Evolutionary conservation across 1,284 basidiomycete genomes (phyloP).

Genomic region (Puccinia novopanici): DNA sequence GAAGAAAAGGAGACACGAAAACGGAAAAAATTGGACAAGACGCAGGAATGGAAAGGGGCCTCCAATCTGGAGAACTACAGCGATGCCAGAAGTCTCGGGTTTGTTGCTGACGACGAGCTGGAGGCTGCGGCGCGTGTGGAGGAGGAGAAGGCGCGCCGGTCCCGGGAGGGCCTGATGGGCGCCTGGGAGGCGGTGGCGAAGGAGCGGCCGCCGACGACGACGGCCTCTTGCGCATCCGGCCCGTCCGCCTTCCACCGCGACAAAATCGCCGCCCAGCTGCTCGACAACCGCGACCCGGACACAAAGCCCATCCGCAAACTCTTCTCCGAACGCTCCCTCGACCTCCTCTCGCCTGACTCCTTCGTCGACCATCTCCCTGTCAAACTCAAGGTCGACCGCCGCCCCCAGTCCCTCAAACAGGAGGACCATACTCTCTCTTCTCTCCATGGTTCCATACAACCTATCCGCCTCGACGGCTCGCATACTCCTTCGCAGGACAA

Average conservation of each 20-base stretch:
- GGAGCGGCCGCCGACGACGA: neutral
- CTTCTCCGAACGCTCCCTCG: conserved; percentile 27
- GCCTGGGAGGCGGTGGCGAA: conserved; percentile 74
- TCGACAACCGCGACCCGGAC: conserved; percentile 9
- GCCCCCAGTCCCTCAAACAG: neutral
- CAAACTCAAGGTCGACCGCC: conserved; percentile 38
- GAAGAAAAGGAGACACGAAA: conserved; percentile 58
- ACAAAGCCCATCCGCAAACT: conserved; percentile 23
- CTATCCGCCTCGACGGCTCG: conserved; percentile 26
- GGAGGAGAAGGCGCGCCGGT: conserved; percentile 65
- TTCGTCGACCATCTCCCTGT: conserved; percentile 7
- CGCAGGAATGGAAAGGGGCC: conserved; percentile 63
- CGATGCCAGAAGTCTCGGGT: conserved; percentile 78
- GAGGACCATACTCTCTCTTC: neutral
- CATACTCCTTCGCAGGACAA: neutral
- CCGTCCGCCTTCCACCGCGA: neutral
- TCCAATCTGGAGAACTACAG: conserved; percentile 82
- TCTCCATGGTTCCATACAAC: conserved; percentile 17
- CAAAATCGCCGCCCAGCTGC: conserved; percentile 12
- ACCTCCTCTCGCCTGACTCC: neutral
- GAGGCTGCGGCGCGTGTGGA: conserved; percentile 59
- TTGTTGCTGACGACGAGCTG: conserved; percentile 69
- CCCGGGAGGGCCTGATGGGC: conserved; percentile 73
- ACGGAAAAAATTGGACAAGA: too few relatives aligned
- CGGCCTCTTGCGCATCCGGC: neutral